phyloP scores from a whole-genome alignment of 257 asterid genomes.

The Agastache rugosa region DNA sequence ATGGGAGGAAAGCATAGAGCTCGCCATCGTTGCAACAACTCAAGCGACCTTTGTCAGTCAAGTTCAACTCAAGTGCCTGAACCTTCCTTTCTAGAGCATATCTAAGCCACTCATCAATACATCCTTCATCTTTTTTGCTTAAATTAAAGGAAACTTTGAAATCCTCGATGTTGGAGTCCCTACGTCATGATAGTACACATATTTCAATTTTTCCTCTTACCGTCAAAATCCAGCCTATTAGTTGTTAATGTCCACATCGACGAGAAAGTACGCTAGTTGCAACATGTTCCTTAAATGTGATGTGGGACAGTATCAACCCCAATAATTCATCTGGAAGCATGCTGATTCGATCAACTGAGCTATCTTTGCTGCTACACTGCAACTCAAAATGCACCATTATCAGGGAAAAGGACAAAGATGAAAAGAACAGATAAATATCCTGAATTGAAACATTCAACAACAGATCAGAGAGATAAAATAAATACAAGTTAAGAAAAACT shows the following conservation, averaged over 20 bases:
- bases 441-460: too few species aligned
- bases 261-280: constrained; percentile 15
- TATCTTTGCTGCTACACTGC: too few species aligned
- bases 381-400: too few species aligned
- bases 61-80: constrained; percentile 29
- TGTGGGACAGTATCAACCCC: background rate
- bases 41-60: background rate
- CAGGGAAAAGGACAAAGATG: too few species aligned
- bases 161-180: background rate
- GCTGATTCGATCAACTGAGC: background rate
- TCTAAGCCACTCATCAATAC: constrained; percentile 12
- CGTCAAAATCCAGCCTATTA: constrained; percentile 1
- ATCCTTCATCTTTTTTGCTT: background rate
- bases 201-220: background rate
- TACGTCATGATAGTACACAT: background rate
- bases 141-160: constrained; percentile 7
- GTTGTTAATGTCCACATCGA: constrained; percentile 21
- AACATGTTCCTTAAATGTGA: too few species aligned
- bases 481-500: too few species aligned
- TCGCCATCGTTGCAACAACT: too few species aligned
- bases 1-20: too few species aligned
- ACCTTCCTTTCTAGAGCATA: constrained; percentile 28
- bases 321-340: background rate
- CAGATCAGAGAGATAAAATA: too few species aligned
- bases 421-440: too few species aligned